These are phyloP conservation scores for Aureobasidium lini DNA, from an alignment of 2,329 filamentous ascomycete species.

Conservation along the genomic window DNA sequence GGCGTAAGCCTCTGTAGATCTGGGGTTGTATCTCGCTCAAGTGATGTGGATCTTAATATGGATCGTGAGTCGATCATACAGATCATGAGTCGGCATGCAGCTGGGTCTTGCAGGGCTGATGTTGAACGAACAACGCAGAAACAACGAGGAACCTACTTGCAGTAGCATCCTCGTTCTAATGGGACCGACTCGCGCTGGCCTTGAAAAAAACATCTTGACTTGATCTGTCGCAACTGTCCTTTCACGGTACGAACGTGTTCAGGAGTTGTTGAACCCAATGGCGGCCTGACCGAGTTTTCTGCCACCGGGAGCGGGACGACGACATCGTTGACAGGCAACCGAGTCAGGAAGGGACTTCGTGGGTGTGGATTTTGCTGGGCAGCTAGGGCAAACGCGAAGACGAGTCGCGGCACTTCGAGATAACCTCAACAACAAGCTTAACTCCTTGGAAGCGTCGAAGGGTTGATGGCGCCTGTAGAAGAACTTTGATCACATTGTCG, in stretches of 20 bases:
- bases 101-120: not conserved
- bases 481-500: not conserved
- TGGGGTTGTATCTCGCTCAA: not conserved
- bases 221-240: too few relatives aligned
- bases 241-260: too few relatives aligned
- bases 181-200: too few relatives aligned
- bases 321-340: not conserved
- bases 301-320: not conserved
- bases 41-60: not conserved
- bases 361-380: not conserved
- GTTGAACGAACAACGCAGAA: too few relatives aligned
- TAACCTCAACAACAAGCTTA: not conserved
- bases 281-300: not conserved
- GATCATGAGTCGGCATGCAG: not conserved
- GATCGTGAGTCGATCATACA: not conserved
- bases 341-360: not conserved
- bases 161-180: too few relatives aligned
- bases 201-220: too few relatives aligned
- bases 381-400: not conserved
- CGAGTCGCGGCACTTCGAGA: not conserved
- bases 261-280: not conserved
- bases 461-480: not conserved
- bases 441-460: not conserved
- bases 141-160: not conserved
- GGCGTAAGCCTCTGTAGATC: not conserved